Percentiles rank a stretch among this genome's conserved stretches.
phyloP scores from a whole-genome alignment of 306 rosid species.

The Inga oerstediana region DNA sequence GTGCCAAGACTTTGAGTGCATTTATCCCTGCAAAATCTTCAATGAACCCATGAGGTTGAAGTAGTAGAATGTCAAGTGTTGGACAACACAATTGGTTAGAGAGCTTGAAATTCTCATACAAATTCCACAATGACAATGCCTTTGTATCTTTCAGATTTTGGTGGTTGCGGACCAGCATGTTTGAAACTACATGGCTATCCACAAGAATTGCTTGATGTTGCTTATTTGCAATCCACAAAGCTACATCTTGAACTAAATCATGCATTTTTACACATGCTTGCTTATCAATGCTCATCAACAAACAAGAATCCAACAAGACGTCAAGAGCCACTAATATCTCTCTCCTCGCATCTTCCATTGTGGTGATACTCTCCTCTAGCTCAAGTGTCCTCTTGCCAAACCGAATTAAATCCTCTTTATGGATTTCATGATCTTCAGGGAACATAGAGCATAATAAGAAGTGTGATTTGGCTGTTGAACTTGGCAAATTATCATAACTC shows the following conservation, averaged over 20 bases:
- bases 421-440: neutral
- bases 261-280: neutral
- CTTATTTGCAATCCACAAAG: neutral
- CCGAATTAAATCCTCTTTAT: neutral
- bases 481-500: neutral
- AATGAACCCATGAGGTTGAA: neutral
- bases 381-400: accelerated
- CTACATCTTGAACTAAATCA: neutral
- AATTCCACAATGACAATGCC: neutral
- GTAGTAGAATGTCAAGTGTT: neutral
- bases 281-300: accelerated
- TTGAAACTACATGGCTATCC: too few species aligned
- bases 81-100: neutral
- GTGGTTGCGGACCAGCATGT: too few species aligned
- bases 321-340: neutral
- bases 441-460: constrained; percentile 4
- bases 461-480: neutral
- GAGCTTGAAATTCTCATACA: neutral
- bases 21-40: neutral
- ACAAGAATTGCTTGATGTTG: neutral
- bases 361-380: too few species aligned
- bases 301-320: neutral
- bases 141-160: neutral
- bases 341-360: neutral
- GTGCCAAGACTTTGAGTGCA: neutral